Percentiles rank a stretch among this genome's conserved stretches.
Conservation (phyloP, 106 monocot species). For the Narthecium ossifragum region DNA sequence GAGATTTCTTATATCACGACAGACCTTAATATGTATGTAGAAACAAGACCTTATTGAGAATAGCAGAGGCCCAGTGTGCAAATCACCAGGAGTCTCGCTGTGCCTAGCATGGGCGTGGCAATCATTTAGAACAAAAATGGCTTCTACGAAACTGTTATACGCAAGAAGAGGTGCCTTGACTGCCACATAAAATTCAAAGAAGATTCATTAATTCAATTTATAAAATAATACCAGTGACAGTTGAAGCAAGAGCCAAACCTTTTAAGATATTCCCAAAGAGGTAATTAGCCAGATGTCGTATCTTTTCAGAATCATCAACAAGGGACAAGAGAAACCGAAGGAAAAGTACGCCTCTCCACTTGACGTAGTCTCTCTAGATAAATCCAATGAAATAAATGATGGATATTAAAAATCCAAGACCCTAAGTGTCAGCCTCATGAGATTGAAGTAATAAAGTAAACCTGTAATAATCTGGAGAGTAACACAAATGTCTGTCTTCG, state of each 20-base stretch:
- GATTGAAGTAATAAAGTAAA: conserved; percentile 9
- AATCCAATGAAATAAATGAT: not conserved
- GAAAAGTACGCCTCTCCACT: conserved; percentile 97
- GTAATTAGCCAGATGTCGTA: conserved; percentile 73
- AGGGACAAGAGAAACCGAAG: conserved; percentile 76
- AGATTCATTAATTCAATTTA: not conserved
- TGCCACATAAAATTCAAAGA: conserved; percentile 27
- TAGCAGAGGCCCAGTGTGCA: conserved; percentile 29
- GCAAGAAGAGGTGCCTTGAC: conserved; percentile 98
- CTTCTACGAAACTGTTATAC: conserved; percentile 97
- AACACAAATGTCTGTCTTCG: conserved; percentile 90
- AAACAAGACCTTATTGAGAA: conserved; percentile 64
- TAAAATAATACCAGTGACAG: too few species aligned
- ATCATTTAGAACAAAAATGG: conserved; percentile 86
- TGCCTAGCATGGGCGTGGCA: conserved; percentile 54
- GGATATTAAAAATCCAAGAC: not conserved
- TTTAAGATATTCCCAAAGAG: conserved; percentile 83
- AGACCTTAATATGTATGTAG: not conserved
- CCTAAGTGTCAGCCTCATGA: not conserved
- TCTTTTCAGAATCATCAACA: conserved; percentile 95
- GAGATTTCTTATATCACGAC: too few species aligned
- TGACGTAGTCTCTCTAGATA: conserved; percentile 92
- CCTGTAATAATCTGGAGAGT: conserved; percentile 91
- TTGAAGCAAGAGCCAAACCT: conserved; percentile 29
- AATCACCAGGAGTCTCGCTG: conserved; percentile 28